Evolutionary conservation across 257 asterid species (phyloP).

Genomic region (Fraxinus americana): DNA sequence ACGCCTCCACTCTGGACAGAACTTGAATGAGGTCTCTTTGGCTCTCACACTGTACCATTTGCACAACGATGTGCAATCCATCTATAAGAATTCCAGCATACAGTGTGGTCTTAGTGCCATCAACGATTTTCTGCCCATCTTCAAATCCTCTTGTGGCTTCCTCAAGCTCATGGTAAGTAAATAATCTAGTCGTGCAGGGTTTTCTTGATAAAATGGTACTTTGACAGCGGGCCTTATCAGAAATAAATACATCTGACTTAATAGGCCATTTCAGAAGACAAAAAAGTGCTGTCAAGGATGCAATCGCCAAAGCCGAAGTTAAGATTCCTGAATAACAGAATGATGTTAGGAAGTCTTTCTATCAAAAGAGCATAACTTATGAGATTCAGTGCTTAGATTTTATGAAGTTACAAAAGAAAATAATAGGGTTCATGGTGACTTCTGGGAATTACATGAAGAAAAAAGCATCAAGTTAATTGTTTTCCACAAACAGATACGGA

Average conservation of each 20-base stretch:
- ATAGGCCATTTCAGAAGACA: conserved; percentile 48
- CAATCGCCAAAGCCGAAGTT: conserved; percentile 44
- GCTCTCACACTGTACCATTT: conserved; percentile 40
- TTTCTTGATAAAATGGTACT: conserved; percentile 33
- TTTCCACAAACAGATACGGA: background rate
- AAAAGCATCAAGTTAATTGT: background rate
- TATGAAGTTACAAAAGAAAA: background rate
- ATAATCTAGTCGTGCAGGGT: conserved; percentile 37
- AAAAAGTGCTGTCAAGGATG: conserved; percentile 46
- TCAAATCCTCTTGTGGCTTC: conserved; percentile 66
- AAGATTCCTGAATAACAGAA: conserved; percentile 50
- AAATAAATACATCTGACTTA: conserved; percentile 36
- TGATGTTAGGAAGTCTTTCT: background rate
- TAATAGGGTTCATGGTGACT: background rate
- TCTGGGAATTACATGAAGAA: background rate
- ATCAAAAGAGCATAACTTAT: background rate
- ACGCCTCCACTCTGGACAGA: conserved; percentile 44
- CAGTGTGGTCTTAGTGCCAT: conserved; percentile 28
- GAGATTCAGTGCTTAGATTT: background rate
- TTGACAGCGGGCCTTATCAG: conserved; percentile 34
- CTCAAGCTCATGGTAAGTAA: conserved; percentile 61
- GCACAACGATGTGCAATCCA: conserved; percentile 53
- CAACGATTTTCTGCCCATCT: conserved; percentile 43
- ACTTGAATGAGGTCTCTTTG: conserved; percentile 42
- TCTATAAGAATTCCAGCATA: conserved; percentile 50